Base-by-base conservation (phyloP, 805 yeast species). In the Candida yuanshanica region DNA sequence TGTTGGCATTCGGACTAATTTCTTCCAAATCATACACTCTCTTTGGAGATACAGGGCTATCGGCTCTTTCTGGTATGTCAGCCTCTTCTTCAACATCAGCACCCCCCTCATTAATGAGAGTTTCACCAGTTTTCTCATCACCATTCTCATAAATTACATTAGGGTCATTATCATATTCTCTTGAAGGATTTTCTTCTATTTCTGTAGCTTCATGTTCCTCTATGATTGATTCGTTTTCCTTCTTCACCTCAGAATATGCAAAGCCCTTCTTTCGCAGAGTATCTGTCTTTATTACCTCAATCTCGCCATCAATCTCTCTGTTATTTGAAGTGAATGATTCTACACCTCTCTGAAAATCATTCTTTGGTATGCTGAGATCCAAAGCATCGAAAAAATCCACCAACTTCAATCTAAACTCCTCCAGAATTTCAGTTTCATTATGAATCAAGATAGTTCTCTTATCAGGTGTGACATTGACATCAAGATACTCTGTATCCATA, bases 401-500 rank as follows among this genome's bases (percentile, higher is more conserved):
- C 14, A 90, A 51, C n/a, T 66, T 58, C n/a, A 68, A 74, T 39
- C 77, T 67, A 5, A 91, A 47, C 2, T 63, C 62, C 25, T 80
- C 83, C 5, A 83, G 49, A 2, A 90, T 56, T n/a, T 64, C 58
- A 4, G 61, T 57, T 58, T 90, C 97, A 46, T 79, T 69, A 44
- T 81, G 88, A 2, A 89, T 56, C 52, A 85, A 56, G 2, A 90
- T 69, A 2, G 79, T 75, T 39, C 91, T 68, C 57, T 93, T 93
- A 58, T 93, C 97, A 0, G 99, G 98, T 0, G 96, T 81, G 1
- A 93, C 84, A 60, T 93, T 93, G 16, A 93, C 70, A 62, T 93
- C 99, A n/a, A 82, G 45, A 29, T 68, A 64, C 20, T 55, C 51
- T 0, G 83, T 68, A 32, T 74, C 70, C 6, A 87, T 56, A 12